Percentiles rank a stretch among this genome's conserved stretches.
Evolutionary conservation across 2,329 filamentous ascomycete species (phyloP).

Genomic region (Phaeosphaeriaceae sp.): DNA sequence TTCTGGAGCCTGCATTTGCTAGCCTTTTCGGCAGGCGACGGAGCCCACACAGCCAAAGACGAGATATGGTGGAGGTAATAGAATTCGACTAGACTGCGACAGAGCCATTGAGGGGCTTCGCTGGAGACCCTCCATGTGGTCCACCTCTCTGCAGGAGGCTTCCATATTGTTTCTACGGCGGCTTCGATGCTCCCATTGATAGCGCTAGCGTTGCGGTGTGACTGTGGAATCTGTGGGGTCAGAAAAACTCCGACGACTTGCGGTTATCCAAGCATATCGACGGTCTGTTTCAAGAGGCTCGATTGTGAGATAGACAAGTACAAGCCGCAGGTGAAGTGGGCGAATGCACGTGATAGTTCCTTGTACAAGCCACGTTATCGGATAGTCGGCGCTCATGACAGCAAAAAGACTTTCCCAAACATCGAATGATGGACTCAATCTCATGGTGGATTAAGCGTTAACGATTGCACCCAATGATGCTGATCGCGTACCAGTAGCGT

Average conservation of each 20-base stretch:
- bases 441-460: not conserved
- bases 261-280: not conserved
- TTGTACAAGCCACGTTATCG: not conserved
- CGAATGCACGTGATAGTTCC: not conserved
- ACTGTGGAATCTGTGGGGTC: not conserved
- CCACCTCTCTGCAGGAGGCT: not conserved
- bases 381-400: not conserved
- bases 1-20: too few relatives aligned
- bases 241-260: not conserved
- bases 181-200: not conserved
- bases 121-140: not conserved
- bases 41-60: not conserved
- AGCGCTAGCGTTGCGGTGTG: not conserved
- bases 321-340: not conserved
- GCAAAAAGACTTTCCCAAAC: not conserved
- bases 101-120: not conserved
- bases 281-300: not conserved
- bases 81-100: not conserved
- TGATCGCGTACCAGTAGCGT: not conserved
- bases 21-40: too few relatives aligned
- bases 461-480: not conserved
- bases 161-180: not conserved
- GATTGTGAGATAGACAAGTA: not conserved
- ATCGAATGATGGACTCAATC: not conserved
- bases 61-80: not conserved